Percentiles rank a stretch among this genome's conserved stretches.
Evolutionary conservation across 2,329 filamentous ascomycete genomes (phyloP).

Genomic region (Plenodomus tracheiphilus): DNA sequence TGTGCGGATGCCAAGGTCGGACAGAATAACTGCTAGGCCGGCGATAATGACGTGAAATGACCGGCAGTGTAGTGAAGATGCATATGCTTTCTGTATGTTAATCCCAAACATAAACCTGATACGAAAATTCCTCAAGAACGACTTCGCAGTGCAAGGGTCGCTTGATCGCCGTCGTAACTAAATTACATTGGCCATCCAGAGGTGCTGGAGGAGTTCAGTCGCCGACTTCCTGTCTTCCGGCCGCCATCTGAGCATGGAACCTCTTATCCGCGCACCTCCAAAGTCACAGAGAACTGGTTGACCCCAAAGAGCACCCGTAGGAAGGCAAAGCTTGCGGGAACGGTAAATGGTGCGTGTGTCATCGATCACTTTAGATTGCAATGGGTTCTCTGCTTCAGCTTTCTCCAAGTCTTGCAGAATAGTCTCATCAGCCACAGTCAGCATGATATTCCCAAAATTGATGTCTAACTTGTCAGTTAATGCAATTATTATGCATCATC

Average conservation of each 20-base stretch:
- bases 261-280: slow-evolving; percentile 39
- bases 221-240: slow-evolving; percentile 37
- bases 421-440: slow-evolving; percentile 41
- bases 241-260: slow-evolving; percentile 42
- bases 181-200: slow-evolving; percentile 21
- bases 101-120: neutral
- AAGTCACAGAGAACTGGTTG: slow-evolving; percentile 45
- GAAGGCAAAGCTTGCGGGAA: slow-evolving; percentile 35
- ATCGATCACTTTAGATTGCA: slow-evolving; percentile 44
- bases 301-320: slow-evolving; percentile 31
- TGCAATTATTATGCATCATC: slow-evolving; percentile 10
- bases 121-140: slow-evolving; percentile 12
- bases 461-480: slow-evolving; percentile 42
- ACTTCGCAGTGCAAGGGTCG: slow-evolving; percentile 20
- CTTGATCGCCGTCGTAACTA: slow-evolving; percentile 23
- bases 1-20: too few relatives aligned
- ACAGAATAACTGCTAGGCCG: too few relatives aligned
- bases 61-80: too few relatives aligned
- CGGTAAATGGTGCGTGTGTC: slow-evolving; percentile 23
- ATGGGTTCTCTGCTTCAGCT: slow-evolving; percentile 43
- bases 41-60: too few relatives aligned
- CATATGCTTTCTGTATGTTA: too few relatives aligned
- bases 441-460: slow-evolving; percentile 49
- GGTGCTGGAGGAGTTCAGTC: slow-evolving; percentile 25
- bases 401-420: slow-evolving; percentile 44